Percentiles rank a stretch among this genome's conserved stretches.
Conservation (phyloP, 495 filamentous ascomycete genomes). For the Penicillium chermesinum region DNA sequence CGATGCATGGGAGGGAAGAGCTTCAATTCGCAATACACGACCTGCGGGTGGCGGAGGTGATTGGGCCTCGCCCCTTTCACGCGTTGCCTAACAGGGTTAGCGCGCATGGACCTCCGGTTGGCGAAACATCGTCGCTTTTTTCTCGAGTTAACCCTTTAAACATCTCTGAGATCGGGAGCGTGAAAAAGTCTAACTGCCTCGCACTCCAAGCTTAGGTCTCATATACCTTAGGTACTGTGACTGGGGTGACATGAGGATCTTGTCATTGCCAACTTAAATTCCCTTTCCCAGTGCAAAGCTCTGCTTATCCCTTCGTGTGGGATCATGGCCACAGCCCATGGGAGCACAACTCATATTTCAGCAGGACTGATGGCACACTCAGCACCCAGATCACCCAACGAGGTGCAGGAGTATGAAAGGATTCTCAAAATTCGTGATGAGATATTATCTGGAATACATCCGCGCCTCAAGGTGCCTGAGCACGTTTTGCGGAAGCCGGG, state of each 20-base stretch:
- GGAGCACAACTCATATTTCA: conserved; percentile 30
- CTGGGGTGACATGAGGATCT: conserved; percentile 2
- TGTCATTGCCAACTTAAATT: neutral
- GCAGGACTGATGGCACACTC: conserved; percentile 28
- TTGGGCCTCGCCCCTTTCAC: conserved; percentile 2
- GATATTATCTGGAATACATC: conserved; percentile 68
- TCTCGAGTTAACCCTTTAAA: conserved; percentile 2
- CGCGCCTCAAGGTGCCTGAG: conserved; percentile 63
- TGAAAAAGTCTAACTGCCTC: too few species aligned
- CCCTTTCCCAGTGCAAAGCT: neutral
- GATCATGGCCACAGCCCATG: conserved; percentile 37
- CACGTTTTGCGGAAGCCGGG: conserved; percentile 50
- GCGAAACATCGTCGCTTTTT: conserved; percentile 12
- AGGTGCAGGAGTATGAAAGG: conserved; percentile 60
- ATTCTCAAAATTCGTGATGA: conserved; percentile 72
- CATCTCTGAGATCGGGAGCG: neutral
- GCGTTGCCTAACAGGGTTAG: conserved; percentile 20
- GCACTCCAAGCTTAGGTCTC: neutral
- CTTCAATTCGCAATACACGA: neutral
- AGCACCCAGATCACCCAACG: conserved; percentile 27
- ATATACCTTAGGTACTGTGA: neutral
- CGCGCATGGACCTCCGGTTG: conserved; percentile 4
- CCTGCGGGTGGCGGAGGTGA: conserved; percentile 1
- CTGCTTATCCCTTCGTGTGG: conserved; percentile 10
- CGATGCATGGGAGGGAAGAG: conserved; percentile 14